Percentiles rank a stretch among this genome's conserved stretches.
Evolutionary conservation across 2,329 filamentous ascomycete species (phyloP).

Genomic region (Lomentospora prolificans): DNA sequence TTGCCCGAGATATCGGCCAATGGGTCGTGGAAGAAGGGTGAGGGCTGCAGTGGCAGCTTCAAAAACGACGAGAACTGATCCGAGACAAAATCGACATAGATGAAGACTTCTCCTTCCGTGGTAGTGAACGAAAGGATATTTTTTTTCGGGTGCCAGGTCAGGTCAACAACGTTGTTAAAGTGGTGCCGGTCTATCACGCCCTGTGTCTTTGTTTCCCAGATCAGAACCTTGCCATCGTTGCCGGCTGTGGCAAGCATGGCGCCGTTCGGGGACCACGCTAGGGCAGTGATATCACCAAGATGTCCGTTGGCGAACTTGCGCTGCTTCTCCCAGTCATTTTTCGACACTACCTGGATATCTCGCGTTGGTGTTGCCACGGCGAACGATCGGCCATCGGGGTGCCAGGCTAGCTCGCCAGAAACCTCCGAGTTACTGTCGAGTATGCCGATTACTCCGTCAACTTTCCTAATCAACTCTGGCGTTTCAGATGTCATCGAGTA

Average conservation of each 20-base stretch:
- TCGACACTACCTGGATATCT: conserved; percentile 81
- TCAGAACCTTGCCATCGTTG: conserved; percentile 57
- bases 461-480: conserved; percentile 69
- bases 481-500: conserved; percentile 74
- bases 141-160: conserved; percentile 83
- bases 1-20: conserved; percentile 61
- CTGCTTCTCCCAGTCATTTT: conserved; percentile 81
- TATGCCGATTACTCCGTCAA: conserved; percentile 76
- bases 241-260: conserved; percentile 67
- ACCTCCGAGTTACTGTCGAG: conserved; percentile 69
- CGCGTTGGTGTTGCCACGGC: conserved; percentile 72
- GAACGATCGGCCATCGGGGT: conserved; percentile 88
- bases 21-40: conserved; percentile 79
- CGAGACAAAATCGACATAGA: conserved; percentile 62
- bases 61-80: conserved; percentile 48
- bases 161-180: conserved; percentile 72
- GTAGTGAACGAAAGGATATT: conserved; percentile 90
- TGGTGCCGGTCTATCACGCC: conserved; percentile 68
- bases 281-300: conserved; percentile 71
- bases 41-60: conserved; percentile 54
- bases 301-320: conserved; percentile 71
- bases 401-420: conserved; percentile 72
- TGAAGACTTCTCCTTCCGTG: conserved; percentile 85
- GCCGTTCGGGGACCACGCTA: conserved; percentile 92
- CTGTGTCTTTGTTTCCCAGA: conserved; percentile 90